Evolutionary conservation across 257 asterid genomes (phyloP).

Genomic region (Paulownia fortunei): DNA sequence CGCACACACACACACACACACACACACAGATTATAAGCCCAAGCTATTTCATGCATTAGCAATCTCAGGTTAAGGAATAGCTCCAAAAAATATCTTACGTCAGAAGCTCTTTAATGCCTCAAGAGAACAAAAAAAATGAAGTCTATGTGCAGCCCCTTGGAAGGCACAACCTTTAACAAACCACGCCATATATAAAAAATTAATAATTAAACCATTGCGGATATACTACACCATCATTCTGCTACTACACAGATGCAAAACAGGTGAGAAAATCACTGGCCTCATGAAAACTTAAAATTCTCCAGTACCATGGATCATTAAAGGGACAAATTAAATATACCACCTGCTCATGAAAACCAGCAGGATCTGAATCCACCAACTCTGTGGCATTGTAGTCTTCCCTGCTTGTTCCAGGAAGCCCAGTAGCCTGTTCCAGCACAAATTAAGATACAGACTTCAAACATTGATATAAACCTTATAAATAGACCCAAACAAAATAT

Average conservation of each 20-base stretch:
- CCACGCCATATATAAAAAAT: neutral
- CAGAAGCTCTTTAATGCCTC: neutral
- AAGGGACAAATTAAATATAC: neutral
- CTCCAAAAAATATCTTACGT: neutral
- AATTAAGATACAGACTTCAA: conserved; percentile 3
- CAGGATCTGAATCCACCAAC: conserved; percentile 72
- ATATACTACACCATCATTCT: neutral
- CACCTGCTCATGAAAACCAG: conserved; percentile 85
- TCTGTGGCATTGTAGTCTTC: conserved; percentile 63
- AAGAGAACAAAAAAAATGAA: neutral
- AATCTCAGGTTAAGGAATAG: neutral
- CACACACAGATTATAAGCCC: neutral
- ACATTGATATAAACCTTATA: conserved; percentile 16
- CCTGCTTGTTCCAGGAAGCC: conserved; percentile 54
- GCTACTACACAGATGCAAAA: conserved; percentile 5
- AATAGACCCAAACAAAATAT: neutral
- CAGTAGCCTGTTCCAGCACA: conserved; percentile 56
- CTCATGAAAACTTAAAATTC: neutral
- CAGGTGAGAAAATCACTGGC: neutral
- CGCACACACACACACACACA: neutral
- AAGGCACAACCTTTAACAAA: neutral
- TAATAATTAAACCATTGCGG: neutral
- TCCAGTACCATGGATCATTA: neutral
- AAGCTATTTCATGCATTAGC: neutral
- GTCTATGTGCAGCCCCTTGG: neutral